Percentiles rank a stretch among this genome's conserved stretches.
These are phyloP conservation scores for Venustampulla echinocandica DNA, from an alignment of 495 filamentous ascomycete species.

Conservation along the genomic window DNA sequence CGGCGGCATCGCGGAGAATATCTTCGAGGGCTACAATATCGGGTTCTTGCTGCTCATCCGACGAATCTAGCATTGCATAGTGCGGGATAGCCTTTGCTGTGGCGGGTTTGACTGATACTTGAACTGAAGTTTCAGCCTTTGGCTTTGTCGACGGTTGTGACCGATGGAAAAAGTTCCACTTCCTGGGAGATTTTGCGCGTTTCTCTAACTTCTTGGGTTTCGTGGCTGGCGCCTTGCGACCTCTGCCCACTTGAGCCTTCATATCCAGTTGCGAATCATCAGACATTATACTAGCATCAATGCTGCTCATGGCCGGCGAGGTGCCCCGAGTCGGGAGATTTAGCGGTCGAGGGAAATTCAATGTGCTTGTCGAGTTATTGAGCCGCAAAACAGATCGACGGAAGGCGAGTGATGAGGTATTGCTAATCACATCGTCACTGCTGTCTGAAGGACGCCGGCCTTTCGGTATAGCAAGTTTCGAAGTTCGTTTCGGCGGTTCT, in stretches of 20 bases:
- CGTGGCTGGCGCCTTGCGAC: constrained; percentile 9
- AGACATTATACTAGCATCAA: constrained; percentile 42
- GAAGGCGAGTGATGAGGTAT: constrained; percentile 38
- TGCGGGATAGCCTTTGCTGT: constrained; percentile 50
- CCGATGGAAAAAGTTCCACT: constrained; percentile 80
- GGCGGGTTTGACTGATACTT: constrained; percentile 28
- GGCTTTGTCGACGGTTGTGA: constrained; percentile 35
- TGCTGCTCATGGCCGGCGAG: constrained; percentile 36
- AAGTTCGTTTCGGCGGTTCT: constrained; percentile 8
- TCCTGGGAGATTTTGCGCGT: constrained; percentile 50
- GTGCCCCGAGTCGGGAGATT: constrained; percentile 16
- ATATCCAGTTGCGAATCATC: constrained; percentile 35
- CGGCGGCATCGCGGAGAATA: constrained; percentile 53
- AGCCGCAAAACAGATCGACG: constrained; percentile 44
- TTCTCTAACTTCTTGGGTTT: constrained; percentile 43
- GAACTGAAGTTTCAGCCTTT: constrained; percentile 32
- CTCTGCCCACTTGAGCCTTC: constrained; percentile 9
- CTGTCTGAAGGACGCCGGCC: constrained; percentile 38
- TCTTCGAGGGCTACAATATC: constrained; percentile 51
- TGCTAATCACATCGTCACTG: constrained; percentile 38
- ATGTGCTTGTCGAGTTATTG: constrained; percentile 19
- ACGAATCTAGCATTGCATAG: constrained; percentile 70
- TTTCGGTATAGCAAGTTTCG: constrained; percentile 11
- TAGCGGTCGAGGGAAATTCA: constrained; percentile 15
- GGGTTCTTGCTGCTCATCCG: constrained; percentile 57